Conservation (phyloP, 2,329 filamentous ascomycete genomes). For the Colletotrichum sp. region DNA sequence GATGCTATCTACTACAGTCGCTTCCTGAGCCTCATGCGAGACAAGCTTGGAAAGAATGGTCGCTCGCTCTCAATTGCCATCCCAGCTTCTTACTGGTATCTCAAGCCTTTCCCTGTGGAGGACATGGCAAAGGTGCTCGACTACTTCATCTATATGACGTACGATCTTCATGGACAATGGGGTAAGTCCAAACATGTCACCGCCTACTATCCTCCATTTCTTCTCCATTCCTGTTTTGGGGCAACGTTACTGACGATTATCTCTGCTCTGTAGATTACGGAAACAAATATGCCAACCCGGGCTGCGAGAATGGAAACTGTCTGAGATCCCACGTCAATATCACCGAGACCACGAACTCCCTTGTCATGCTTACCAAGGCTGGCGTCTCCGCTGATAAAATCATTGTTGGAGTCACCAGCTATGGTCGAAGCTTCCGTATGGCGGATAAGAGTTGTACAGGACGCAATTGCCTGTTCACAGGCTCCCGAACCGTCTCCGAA, state of each 20-base stretch:
- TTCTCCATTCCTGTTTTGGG: background rate
- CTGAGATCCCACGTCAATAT: slow-evolving; percentile 38
- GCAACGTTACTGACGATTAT: background rate
- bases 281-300: background rate
- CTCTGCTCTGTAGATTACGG: background rate
- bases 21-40: slow-evolving; percentile 15
- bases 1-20: slow-evolving; percentile 27
- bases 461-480: slow-evolving; percentile 28
- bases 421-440: slow-evolving; percentile 34
- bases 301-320: slow-evolving; percentile 35
- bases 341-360: slow-evolving; percentile 28
- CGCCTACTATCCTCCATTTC: background rate
- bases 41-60: background rate
- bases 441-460: slow-evolving; percentile 25
- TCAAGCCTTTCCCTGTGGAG: slow-evolving; percentile 35
- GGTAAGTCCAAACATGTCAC: slow-evolving; percentile 32
- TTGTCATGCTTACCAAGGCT: background rate
- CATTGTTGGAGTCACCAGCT: slow-evolving; percentile 30
- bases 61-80: slow-evolving; percentile 23
- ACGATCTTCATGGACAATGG: slow-evolving; percentile 36
- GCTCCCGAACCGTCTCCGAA: slow-evolving; percentile 19
- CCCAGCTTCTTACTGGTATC: slow-evolving; percentile 35
- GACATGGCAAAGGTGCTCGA: slow-evolving; percentile 27
- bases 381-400: slow-evolving; percentile 16
- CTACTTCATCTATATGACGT: slow-evolving; percentile 41